Evolutionary conservation across 2,329 filamentous ascomycete species (phyloP), one percentile per base, ranked within the genome.

Genomic region (Botrytis fabae): DNA sequence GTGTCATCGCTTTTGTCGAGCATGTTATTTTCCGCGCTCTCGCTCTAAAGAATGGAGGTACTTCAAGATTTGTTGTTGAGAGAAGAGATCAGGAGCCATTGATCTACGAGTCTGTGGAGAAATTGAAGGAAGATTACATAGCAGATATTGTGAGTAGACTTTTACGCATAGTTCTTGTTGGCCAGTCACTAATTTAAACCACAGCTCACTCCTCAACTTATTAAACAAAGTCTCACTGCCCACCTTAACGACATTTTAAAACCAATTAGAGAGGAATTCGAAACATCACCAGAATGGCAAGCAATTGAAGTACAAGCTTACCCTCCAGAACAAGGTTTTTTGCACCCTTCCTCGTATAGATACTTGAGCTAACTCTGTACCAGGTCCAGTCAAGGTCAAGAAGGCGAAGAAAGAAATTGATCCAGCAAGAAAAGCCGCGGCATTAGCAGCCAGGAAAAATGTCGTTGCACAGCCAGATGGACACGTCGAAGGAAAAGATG

Each of bases 201-300:
- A 9, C 76, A 91, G 87, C 87, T 97, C 75, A 94, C 92, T 1
- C 96, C 96, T 0, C 95, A 98, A 85, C 84, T 92, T 20, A 86
- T 98, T 70, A 98, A 99, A 85, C 88, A 91, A n/a, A 94, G 93
- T 18, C 90, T 97, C 9, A 88, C 92, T 8, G 87, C 89, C 70
- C 93, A 90, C 16, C 87, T 99, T 32, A 90, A 89, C 77, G 86
- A 88, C 57, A 87, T 98, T 20, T 86, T 97, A 73, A 89, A 87
- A 2, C 94, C 95, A 1, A 95, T 99, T 74, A 90, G 91, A 76
- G 87, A 85, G 4, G 91, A 91, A 9, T 98, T 89, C 84, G 84
- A 92, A 75, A 87, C 86, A 0, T 91, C 88, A 0, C 79, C 87
- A 44, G 93, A 95, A 79, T 98, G 94, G 94, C 92, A 97, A 83